phyloP scores from a whole-genome alignment of 1,284 basidiomycete species.

The Crucibulum cyathiforme region DNA sequence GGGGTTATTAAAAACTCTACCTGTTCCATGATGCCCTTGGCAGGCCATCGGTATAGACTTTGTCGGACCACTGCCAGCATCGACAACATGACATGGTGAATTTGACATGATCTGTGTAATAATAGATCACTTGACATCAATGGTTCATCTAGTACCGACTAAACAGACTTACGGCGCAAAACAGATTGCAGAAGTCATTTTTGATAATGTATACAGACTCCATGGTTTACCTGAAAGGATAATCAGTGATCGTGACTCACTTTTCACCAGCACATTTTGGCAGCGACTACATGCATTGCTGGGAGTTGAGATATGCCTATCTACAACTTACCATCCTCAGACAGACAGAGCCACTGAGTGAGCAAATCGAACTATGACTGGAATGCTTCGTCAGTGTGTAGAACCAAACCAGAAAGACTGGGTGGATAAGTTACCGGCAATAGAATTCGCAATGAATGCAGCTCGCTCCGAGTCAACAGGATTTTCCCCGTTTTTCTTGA shows the following conservation, averaged over 20 bases:
- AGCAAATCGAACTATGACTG: not conserved
- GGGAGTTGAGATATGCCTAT: not conserved
- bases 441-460: too few species aligned
- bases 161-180: constrained; percentile 36
- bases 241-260: constrained; percentile 44
- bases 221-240: constrained; percentile 46
- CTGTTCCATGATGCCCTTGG: not conserved
- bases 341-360: constrained; percentile 1
- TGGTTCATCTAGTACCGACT: too few species aligned
- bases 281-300: not conserved
- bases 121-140: too few species aligned
- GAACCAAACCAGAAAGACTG: too few species aligned
- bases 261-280: constrained; percentile 53
- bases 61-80: not conserved
- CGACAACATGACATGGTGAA: not conserved
- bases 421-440: too few species aligned
- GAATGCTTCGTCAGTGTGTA: too few species aligned
- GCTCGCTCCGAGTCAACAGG: too few species aligned
- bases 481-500: too few species aligned
- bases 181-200: constrained; percentile 45
- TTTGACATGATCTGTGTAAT: constrained; percentile 1
- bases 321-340: not conserved
- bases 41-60: not conserved
- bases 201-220: constrained; percentile 39
- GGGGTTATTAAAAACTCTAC: not conserved